These are phyloP conservation scores for Lactarius sanguifluus DNA, from an alignment of 768 basidiomycete species.

Conservation along the genomic window DNA sequence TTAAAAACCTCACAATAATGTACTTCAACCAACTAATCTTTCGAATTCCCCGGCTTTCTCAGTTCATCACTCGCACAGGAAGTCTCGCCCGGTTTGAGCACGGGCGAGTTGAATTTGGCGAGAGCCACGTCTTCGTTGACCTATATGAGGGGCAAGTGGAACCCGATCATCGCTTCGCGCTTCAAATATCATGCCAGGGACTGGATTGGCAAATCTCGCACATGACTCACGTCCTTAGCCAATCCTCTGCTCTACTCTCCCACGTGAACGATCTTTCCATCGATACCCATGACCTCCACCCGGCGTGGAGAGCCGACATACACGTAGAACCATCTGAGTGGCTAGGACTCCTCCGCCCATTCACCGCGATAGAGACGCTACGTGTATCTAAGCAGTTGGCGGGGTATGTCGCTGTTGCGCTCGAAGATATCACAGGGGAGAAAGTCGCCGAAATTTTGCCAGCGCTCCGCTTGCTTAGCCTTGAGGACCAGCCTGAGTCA, in stretches of 20 bases:
- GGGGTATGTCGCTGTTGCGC: not conserved
- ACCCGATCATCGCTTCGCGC: not conserved
- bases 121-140: not conserved
- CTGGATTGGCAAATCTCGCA: slow-evolving; percentile 10
- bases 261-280: slow-evolving; percentile 1
- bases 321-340: not conserved
- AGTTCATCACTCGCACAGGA: not conserved
- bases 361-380: not conserved
- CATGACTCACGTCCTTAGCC: not conserved
- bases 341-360: slow-evolving; percentile 2
- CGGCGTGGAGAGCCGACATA: not conserved
- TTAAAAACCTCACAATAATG: not conserved
- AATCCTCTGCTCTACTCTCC: not conserved
- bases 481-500: not conserved
- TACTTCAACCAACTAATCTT: slow-evolving; percentile 5
- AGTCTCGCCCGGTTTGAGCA: not conserved
- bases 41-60: not conserved
- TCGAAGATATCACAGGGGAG: not conserved
- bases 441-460: not conserved
- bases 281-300: not conserved
- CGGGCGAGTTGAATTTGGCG: not conserved
- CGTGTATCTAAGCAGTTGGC: not conserved
- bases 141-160: not conserved
- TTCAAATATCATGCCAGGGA: not conserved
- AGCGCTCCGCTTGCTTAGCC: not conserved